Percentiles rank a stretch among this genome's conserved stretches.
Evolutionary conservation across 345 rosid species (phyloP).

Genomic region (Ceriops zippeliana): DNA sequence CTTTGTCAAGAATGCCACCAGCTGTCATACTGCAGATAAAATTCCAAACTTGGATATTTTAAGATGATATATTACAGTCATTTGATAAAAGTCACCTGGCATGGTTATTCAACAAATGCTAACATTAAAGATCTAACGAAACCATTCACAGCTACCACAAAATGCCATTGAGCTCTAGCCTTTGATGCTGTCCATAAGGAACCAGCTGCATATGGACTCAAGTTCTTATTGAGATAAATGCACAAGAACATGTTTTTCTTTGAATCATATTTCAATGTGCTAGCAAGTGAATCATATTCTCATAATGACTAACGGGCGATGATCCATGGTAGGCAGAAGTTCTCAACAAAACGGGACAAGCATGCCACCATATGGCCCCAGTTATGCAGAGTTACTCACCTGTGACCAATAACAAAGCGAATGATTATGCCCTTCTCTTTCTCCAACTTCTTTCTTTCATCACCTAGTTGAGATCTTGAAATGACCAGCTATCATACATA

Average conservation of each 20-base stretch:
- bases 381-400: conserved; percentile 38
- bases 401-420: conserved; percentile 87
- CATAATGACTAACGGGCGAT: not conserved
- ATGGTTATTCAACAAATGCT: not conserved
- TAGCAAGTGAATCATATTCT: not conserved
- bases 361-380: not conserved
- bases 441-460: conserved; percentile 58
- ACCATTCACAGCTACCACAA: not conserved
- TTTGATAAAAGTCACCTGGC: not conserved
- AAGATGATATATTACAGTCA: not conserved
- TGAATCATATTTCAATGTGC: too few species aligned
- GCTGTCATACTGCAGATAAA: conserved; percentile 34
- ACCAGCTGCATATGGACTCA: not conserved
- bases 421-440: conserved; percentile 76
- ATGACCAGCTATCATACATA: conserved; percentile 2
- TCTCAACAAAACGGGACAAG: conserved; percentile 2
- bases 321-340: not conserved
- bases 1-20: conserved; percentile 66
- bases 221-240: not conserved
- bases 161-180: too few species aligned
- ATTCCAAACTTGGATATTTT: not conserved
- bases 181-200: not conserved
- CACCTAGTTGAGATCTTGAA: conserved; percentile 34
- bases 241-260: not conserved
- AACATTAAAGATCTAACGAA: not conserved